These are phyloP conservation scores for Lepidium sativum DNA, from an alignment of 345 rosid species.

Conservation along the genomic window DNA sequence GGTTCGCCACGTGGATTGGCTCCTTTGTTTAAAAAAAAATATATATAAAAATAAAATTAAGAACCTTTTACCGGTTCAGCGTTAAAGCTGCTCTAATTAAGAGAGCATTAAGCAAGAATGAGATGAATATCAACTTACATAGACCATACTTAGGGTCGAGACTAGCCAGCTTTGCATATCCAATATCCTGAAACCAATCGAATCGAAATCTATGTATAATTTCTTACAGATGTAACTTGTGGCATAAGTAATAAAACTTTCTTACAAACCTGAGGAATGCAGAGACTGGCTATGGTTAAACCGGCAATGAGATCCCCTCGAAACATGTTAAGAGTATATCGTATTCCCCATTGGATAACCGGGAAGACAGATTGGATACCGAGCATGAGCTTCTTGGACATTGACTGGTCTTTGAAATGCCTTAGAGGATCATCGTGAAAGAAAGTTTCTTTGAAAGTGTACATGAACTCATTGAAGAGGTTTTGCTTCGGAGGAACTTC, in stretches of 20 bases:
- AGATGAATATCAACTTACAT: constrained; percentile 41
- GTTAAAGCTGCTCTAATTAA: too few species aligned
- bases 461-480: constrained; percentile 50
- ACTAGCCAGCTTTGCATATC: constrained; percentile 76
- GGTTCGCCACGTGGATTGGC: too few species aligned
- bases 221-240: background rate
- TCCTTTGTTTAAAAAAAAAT: too few species aligned
- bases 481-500: constrained; percentile 71
- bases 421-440: constrained; percentile 86
- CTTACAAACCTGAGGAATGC: constrained; percentile 72
- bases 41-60: too few species aligned
- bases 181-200: constrained; percentile 57
- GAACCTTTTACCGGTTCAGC: too few species aligned
- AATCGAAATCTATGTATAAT: background rate
- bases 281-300: constrained; percentile 87
- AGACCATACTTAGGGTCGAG: constrained; percentile 69
- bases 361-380: constrained; percentile 75
- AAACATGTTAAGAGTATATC: constrained; percentile 42
- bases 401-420: constrained; percentile 61
- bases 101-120: background rate
- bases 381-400: constrained; percentile 45
- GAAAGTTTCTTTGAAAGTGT: constrained; percentile 65
- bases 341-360: constrained; percentile 59
- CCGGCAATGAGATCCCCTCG: constrained; percentile 79
- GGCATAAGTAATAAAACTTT: background rate